Percentiles rank a stretch among this genome's conserved stretches.
phyloP scores from a whole-genome alignment of 306 rosid genomes.

The Oemleria cerasiformis region DNA sequence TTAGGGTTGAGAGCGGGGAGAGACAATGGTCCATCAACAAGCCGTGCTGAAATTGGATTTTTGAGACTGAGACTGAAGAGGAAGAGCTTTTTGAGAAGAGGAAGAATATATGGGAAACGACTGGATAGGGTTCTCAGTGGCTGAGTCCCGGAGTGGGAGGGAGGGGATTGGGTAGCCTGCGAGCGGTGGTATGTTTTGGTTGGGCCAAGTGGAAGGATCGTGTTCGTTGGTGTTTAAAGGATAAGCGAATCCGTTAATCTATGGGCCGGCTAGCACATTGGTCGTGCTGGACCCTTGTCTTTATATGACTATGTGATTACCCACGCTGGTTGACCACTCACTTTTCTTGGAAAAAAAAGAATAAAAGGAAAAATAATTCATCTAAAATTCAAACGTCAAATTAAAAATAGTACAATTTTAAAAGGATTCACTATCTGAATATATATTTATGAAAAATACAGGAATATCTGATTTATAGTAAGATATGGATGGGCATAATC shows the following conservation, averaged over 20 bases:
- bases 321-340: neutral
- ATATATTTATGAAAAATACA: too few species aligned
- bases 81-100: neutral
- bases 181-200: neutral
- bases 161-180: neutral
- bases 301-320: neutral
- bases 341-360: too few species aligned
- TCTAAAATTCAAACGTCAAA: too few species aligned
- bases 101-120: neutral
- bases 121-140: slow-evolving; percentile 7
- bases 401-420: too few species aligned
- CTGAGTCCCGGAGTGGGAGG: neutral
- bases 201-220: neutral
- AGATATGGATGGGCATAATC: too few species aligned
- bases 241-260: neutral
- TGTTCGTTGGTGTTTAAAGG: neutral
- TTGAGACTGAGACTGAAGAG: neutral
- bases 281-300: neutral
- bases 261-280: neutral
- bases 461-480: too few species aligned
- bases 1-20: slow-evolving; percentile 17
- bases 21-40: slow-evolving; percentile 48
- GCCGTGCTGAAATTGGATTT: neutral
- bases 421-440: too few species aligned
- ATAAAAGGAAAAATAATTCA: too few species aligned